Evolutionary conservation across 805 yeast species (phyloP).

Genomic region (Ogataea neopini): DNA sequence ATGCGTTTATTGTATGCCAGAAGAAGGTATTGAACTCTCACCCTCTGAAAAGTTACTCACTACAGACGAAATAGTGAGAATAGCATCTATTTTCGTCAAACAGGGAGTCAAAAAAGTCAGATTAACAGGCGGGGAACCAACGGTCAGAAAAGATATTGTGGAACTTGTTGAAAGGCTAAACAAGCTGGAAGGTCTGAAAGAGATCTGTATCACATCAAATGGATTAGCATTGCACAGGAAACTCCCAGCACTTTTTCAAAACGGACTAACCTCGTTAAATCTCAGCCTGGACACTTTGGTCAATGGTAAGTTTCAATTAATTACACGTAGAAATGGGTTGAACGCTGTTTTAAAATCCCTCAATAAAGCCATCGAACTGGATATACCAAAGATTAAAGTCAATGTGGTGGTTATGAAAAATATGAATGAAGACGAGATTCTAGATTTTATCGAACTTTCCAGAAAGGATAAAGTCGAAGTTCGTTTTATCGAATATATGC

Average conservation of each 20-base stretch:
- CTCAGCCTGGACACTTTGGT: conserved; percentile 51
- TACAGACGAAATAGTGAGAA: conserved; percentile 43
- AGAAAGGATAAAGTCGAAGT: conserved; percentile 43
- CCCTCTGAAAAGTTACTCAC: conserved; percentile 43
- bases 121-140: conserved; percentile 59
- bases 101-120: conserved; percentile 54
- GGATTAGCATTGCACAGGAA: conserved; percentile 53
- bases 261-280: conserved; percentile 50
- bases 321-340: conserved; percentile 53
- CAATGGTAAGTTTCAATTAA: conserved; percentile 49
- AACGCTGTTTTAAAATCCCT: conserved; percentile 45
- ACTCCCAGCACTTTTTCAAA: conserved; percentile 39
- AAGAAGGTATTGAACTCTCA: conserved; percentile 52
- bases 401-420: conserved; percentile 53
- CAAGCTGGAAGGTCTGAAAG: conserved; percentile 42
- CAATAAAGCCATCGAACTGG: conserved; percentile 44
- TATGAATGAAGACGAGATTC: conserved; percentile 52
- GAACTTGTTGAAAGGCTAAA: conserved; percentile 43
- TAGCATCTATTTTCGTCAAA: conserved; percentile 45
- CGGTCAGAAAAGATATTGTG: conserved; percentile 51
- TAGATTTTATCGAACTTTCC: conserved; percentile 47
- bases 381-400: conserved; percentile 47
- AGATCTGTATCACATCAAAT: conserved; percentile 53
- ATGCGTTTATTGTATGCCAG: conserved; percentile 57
- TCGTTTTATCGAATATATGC: conserved; percentile 60